A percentile compares a stretch with the other conserved stretches of the same genome.
Evolutionary conservation across 768 basidiomycete genomes (phyloP).

Genomic region (Boletus coccyginus): DNA sequence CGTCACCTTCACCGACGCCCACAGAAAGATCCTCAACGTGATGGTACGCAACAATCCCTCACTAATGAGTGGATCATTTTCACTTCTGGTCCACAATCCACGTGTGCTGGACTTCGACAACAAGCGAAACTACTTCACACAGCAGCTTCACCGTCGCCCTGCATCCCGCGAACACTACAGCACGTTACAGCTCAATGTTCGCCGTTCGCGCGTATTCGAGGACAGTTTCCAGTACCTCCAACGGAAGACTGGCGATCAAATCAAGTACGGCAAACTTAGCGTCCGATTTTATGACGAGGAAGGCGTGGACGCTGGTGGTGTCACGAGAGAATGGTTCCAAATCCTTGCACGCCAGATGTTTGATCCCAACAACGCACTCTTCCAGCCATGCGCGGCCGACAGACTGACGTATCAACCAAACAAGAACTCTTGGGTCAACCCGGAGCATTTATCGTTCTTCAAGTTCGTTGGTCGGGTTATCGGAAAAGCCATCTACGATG

Average conservation of each 20-base stretch:
- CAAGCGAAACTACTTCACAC: constrained; percentile 95
- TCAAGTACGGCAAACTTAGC: constrained; percentile 96
- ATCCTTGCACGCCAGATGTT: constrained; percentile 98
- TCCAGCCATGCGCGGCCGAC: constrained; percentile 97
- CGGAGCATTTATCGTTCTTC: constrained; percentile 96
- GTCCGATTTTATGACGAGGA: constrained; percentile 97
- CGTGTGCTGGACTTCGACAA: constrained; percentile 98
- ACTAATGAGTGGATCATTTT: constrained; percentile 97
- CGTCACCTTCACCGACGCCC: constrained; percentile 88
- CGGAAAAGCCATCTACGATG: constrained; percentile 97
- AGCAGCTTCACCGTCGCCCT: constrained; percentile 85
- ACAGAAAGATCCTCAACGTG: constrained; percentile 90
- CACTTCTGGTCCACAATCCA: constrained; percentile 91
- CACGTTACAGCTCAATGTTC: constrained; percentile 85
- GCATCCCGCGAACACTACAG: constrained; percentile 76
- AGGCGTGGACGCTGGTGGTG: constrained; percentile 97
- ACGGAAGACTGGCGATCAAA: constrained; percentile 88
- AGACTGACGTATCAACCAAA: constrained; percentile 95
- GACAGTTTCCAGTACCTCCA: constrained; percentile 94
- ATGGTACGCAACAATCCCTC: constrained; percentile 99
- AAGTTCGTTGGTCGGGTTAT: constrained; percentile 98
- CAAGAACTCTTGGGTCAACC: constrained; percentile 91
- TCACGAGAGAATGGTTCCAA: constrained; percentile 98
- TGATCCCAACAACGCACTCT: constrained; percentile 96
- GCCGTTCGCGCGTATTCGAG: constrained; percentile 90